Evolutionary conservation across 306 rosid genomes (phyloP), one percentile per base, ranked within the genome.

Genomic region (Vachellia collinsii): DNA sequence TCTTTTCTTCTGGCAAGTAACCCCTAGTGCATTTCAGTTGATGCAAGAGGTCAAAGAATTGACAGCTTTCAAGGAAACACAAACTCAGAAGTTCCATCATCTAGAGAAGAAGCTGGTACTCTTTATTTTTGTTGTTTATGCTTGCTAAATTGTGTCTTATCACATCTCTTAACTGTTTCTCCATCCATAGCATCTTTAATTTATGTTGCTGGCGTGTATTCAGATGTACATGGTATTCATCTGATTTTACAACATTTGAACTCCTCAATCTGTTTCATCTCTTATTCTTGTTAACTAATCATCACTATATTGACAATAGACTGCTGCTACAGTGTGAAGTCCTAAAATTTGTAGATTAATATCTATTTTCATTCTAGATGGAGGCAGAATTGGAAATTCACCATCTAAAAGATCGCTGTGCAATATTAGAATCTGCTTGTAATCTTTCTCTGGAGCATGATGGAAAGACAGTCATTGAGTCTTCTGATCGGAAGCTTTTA

Each of bases 31-130:
- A 17, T 81, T 38, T 78, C 63, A 91, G 97, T 81, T 86, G 79
- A 66, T 74, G 75, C 86, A 85, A 82, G 93, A 87, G 82, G 83
- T 85, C 46, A 84, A 82, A 75, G 94, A 90, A 84, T 80, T 87
- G 3, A 81, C 65, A 70, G 73, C 70, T 80, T 89, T 82, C 50
- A 85, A 81, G 63, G 22, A 74, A 77, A 79, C 75, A 47, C 91
- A 89, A 41, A 71, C 78, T 41, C 68, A 72, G 64, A 88, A 78
- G 78, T 89, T 67, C 66, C 53, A 73, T 80, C 44, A 43, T 79
- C 71, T 95, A 66, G 89, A 91, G 82, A 79, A 86, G 14, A 88
- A 87, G 79, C 89, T 88, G 97, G 97, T 90, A 91, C 22, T 53
- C 43, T 42, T 79, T 85, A 22, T 70, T 80, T 20, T 29, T 69